These are phyloP conservation scores for Acacia acuminata DNA, from an alignment of 306 rosid species.

Conservation along the genomic window DNA sequence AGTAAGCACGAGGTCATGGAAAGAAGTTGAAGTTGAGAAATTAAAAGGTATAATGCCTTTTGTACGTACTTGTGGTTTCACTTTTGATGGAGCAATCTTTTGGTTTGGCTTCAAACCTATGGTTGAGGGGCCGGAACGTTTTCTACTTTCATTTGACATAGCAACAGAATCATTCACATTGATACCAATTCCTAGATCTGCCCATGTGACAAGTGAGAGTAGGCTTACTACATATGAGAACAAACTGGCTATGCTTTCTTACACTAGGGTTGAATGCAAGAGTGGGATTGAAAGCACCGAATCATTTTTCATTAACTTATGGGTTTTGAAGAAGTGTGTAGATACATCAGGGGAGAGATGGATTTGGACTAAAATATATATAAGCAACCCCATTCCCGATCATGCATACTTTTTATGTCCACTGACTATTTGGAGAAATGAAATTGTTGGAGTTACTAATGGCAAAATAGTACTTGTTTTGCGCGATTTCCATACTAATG, in stretches of 20 bases:
- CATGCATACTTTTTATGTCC: fast-evolving
- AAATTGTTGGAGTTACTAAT: no score
- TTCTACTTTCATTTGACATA: background rate
- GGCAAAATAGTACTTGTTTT: no score
- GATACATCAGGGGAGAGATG: background rate
- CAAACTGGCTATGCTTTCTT: background rate
- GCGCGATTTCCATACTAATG: background rate
- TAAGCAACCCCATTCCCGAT: background rate
- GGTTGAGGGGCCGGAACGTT: no score
- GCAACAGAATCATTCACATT: background rate
- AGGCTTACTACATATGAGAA: background rate
- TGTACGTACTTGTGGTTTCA: no score
- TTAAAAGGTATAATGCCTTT: no score
- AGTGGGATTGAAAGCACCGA: no score
- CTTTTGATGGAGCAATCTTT: no score
- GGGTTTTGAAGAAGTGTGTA: background rate
- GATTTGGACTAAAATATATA: background rate
- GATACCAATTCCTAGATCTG: background rate
- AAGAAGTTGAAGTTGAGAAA: no score
- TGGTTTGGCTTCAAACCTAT: no score
- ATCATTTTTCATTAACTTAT: no score
- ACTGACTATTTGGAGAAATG: background rate
- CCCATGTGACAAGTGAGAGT: background rate
- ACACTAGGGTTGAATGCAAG: no score
- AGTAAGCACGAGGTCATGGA: no score